Base-by-base conservation (phyloP, 257 asterid genomes). In the Leptodermis oblonga region DNA sequence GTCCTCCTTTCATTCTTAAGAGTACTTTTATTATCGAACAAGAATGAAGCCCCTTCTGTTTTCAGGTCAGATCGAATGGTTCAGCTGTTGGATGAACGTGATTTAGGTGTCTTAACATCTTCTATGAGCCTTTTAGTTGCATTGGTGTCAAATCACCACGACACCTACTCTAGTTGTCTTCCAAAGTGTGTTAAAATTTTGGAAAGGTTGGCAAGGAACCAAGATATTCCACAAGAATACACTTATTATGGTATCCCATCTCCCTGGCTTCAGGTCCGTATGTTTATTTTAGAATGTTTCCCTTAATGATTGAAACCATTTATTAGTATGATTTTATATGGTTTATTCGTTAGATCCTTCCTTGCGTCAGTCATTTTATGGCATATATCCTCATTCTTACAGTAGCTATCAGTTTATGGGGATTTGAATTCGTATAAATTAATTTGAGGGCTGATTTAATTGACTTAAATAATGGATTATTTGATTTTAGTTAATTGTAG, bases 261-360 rank as follows among this genome's bases (percentile, higher is more conserved):
- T 73, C 99, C 99, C 43, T 95, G 99, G 99, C 97, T 94, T 82
- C 99, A 94, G 97, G 99, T 93, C 58, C 80, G 79, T 78, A 72
- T 71, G 36, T 56, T 68, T 72, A 70, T 4, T 81, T 42, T 68
- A 8, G 14, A 49, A 33, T 33, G 20, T 34, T 14, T 22, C 7
- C 41, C n/a, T 49, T 33, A 22, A 37, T 68, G 25, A 14, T 68
- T n/a, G 6, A 18, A 14, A 55, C 36, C 25, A 0, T 4, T 53
- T 17, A 23, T 34, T 13, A 22, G 13, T 34, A 58, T 7, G 12
- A 53, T 25, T 5, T 36, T 11, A 22, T 20, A 52, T 52, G 63
- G 37, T 68, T 67, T 20, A 11, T 22, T 67, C 39, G 9, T 22
- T 17, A 22, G 25, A 37, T 67, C 36, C 37, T 67, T 45, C 53